Evolutionary conservation across 371 early-diverging fungal species (phyloP), one percentile per base, ranked within the genome.

Genomic region (Mycotypha africana): DNA sequence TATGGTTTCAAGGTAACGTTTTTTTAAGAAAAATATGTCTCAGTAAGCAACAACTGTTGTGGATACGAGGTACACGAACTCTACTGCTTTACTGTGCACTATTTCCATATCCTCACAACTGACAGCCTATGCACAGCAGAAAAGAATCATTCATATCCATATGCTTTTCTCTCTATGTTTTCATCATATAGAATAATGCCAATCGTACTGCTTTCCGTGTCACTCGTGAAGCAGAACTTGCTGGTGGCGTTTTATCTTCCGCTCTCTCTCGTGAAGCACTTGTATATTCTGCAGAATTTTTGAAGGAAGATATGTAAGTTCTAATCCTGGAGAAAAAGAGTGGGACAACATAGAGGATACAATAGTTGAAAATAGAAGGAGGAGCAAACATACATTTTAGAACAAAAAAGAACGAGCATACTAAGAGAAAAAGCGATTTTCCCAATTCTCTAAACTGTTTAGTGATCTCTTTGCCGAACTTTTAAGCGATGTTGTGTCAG

Each of bases 1-100:
- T 86, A 86, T 53, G 86, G 92, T 30, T 88, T 95, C 81, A 89
- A 92, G 87, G 95, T 91, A 77, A 53, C n/a, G n/a, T n/a, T n/a
- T n/a, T n/a, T n/a, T n/a, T 40, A 24, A 39, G 3, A 22, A 45
- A 15, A 11, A 23, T n/a, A 41, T 33, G n/a, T 15, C 9, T 11
- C n/a, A 14, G 9, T 33, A 15, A 28, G 12, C 6, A 28, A 6
- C 6, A 28, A 28, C 12, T 28, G 30, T 28, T 6, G 30, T n/a
- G n/a, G n/a, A n/a, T n/a, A n/a, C n/a, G n/a, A n/a, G n/a, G n/a
- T n/a, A n/a, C n/a, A n/a, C n/a, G n/a, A n/a, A n/a, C n/a, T n/a
- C n/a, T n/a, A n/a, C n/a, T n/a, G n/a, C n/a, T n/a, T n/a, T n/a
- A n/a, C n/a, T n/a, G n/a, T n/a, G n/a, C n/a, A n/a, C n/a, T n/a